Evolutionary conservation across 2,329 filamentous ascomycete species (phyloP).

Genomic region (Aspergillus amoenus): DNA sequence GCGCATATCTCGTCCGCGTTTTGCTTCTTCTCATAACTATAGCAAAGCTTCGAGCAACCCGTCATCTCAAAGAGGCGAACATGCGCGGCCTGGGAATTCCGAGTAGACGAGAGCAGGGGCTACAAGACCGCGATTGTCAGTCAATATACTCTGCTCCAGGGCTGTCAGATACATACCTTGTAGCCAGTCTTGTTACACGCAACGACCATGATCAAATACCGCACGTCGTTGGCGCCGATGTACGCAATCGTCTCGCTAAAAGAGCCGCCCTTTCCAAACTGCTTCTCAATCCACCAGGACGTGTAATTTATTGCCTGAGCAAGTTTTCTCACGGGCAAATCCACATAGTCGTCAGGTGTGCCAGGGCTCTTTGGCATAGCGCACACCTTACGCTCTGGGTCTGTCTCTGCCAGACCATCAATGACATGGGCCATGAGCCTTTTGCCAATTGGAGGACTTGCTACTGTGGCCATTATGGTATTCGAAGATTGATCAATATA

Average conservation of each 20-base stretch:
- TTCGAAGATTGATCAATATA: too few relatives aligned
- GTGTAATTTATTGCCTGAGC: background rate
- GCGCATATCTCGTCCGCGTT: background rate
- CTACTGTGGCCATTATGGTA: too few relatives aligned
- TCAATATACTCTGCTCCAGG: accelerated
- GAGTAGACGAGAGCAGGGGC: constrained; percentile 1
- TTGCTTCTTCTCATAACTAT: constrained; percentile 15
- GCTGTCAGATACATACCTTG: background rate
- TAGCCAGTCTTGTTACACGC: constrained; percentile 28
- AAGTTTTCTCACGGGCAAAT: background rate
- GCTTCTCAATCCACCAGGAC: constrained; percentile 6
- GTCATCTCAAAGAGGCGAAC: background rate
- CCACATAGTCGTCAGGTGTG: too few relatives aligned
- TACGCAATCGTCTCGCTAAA: constrained; percentile 19
- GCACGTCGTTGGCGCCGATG: constrained; percentile 24
- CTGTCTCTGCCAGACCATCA: too few relatives aligned
- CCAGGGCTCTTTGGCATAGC: too few relatives aligned
- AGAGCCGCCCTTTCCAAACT: background rate
- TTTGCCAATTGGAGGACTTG: too few relatives aligned
- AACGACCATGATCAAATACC: constrained; percentile 23
- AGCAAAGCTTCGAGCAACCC: background rate
- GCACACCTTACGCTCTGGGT: too few relatives aligned
- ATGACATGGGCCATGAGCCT: too few relatives aligned
- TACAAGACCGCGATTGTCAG: background rate
- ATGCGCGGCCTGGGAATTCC: background rate